Conservation (phyloP, 352 stramenopile species). For the Lagenidium sp. region DNA sequence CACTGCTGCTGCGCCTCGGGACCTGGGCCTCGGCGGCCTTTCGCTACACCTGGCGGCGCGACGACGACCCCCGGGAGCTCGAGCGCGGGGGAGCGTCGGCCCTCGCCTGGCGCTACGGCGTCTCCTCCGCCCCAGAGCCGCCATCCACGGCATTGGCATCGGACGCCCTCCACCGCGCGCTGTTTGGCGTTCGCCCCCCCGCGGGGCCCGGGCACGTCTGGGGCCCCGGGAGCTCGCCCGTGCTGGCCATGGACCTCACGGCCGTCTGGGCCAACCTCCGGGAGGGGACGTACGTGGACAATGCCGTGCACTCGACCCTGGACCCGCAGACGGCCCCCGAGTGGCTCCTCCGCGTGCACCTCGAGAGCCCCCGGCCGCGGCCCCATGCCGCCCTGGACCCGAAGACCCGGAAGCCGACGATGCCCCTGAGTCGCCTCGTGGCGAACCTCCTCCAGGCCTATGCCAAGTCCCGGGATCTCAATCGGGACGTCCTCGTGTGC, state of each 20-base stretch:
- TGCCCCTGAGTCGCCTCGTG: slow-evolving; percentile 56
- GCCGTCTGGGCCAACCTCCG: slow-evolving; percentile 59
- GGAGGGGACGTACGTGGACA: slow-evolving; percentile 80
- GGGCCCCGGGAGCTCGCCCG: slow-evolving; percentile 26
- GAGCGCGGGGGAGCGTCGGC: slow-evolving; percentile 11
- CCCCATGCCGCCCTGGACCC: slow-evolving; percentile 15
- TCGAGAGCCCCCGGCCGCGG: slow-evolving; percentile 26
- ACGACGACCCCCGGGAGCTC: slow-evolving; percentile 33
- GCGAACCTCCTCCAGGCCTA: slow-evolving; percentile 72
- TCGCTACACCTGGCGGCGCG: slow-evolving; percentile 38
- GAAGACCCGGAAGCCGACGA: slow-evolving; percentile 28
- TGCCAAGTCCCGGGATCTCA: slow-evolving; percentile 53
- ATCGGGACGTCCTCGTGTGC: slow-evolving; percentile 59
- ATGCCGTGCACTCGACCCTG: slow-evolving; percentile 74
- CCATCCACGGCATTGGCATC: not conserved
- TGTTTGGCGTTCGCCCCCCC: slow-evolving; percentile 30
- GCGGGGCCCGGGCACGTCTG: slow-evolving; percentile 16
- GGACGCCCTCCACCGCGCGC: slow-evolving; percentile 1
- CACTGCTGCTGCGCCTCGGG: slow-evolving; percentile 27
- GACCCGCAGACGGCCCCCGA: slow-evolving; percentile 50
- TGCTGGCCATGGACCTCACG: slow-evolving; percentile 47
- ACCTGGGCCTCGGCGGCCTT: slow-evolving; percentile 68
- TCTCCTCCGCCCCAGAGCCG: not conserved
- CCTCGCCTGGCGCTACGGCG: slow-evolving; percentile 3
- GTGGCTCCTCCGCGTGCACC: slow-evolving; percentile 48